Percentiles rank a stretch among this genome's conserved stretches.
Conservation (phyloP, 768 basidiomycete genomes). For the Lactarius sp. region DNA sequence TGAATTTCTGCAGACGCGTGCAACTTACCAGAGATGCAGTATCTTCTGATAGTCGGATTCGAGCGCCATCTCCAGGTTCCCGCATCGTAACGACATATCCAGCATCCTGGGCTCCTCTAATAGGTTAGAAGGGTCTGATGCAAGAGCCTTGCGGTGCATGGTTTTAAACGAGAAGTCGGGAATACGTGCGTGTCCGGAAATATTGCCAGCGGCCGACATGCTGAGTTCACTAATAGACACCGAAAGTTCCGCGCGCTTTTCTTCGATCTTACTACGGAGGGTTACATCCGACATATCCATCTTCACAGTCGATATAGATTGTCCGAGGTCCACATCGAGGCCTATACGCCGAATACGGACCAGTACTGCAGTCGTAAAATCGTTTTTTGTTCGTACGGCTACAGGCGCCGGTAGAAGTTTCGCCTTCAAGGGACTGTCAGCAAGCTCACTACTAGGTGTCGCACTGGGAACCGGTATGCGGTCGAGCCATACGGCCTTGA, state of each 20-base stretch:
- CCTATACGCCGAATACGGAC: conserved; percentile 68
- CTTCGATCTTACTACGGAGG: conserved; percentile 62
- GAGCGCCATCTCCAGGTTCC: conserved; percentile 57
- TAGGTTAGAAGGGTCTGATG: conserved; percentile 28
- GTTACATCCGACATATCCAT: conserved; percentile 61
- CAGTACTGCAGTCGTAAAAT: conserved; percentile 57
- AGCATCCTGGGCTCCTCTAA: conserved; percentile 47
- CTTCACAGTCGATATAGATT: conserved; percentile 70
- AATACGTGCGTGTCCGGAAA: conserved; percentile 63
- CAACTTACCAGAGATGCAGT: conserved; percentile 65
- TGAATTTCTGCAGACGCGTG: not conserved
- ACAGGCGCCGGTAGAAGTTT: conserved; percentile 14
- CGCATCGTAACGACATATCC: conserved; percentile 71
- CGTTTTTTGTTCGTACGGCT: conserved; percentile 33
- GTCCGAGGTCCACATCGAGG: conserved; percentile 78
- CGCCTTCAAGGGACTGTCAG: conserved; percentile 19
- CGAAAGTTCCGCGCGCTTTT: conserved; percentile 56
- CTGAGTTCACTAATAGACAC: conserved; percentile 54
- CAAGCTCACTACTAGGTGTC: conserved; percentile 32
- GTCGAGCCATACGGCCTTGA: conserved; percentile 94
- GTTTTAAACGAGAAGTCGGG: conserved; percentile 76
- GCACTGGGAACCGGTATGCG: conserved; percentile 70
- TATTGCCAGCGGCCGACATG: conserved; percentile 58
- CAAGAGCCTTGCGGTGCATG: conserved; percentile 47
- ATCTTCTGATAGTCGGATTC: conserved; percentile 75